Conservation (phyloP, 768 basidiomycete genomes). For the Amyloporia xantha region DNA sequence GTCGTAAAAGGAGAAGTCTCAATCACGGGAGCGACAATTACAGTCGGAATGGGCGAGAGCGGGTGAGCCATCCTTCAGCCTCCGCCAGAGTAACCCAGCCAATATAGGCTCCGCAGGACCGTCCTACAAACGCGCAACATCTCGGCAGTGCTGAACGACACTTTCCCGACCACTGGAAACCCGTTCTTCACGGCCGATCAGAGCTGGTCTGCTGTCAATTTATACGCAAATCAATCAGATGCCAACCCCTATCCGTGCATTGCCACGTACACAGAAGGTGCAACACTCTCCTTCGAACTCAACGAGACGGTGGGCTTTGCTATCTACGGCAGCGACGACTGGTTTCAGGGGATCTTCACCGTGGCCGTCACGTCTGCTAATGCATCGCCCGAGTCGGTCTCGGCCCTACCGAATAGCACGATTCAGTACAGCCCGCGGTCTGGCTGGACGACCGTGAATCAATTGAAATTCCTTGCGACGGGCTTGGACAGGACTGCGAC, state of each 20-base stretch:
- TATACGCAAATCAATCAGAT: background rate
- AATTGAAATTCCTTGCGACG: background rate
- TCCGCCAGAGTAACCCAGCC: background rate
- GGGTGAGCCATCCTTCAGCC: background rate
- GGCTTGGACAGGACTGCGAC: background rate
- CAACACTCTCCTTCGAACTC: background rate
- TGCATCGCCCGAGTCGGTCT: background rate
- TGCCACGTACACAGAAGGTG: background rate
- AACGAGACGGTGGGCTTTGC: background rate
- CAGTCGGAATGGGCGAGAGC: background rate
- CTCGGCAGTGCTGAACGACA: background rate
- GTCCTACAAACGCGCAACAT: background rate
- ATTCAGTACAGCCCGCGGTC: background rate
- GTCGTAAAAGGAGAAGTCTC: background rate
- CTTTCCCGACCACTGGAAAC: background rate
- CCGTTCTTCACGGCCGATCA: background rate
- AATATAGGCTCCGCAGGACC: background rate
- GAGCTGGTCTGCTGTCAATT: background rate
- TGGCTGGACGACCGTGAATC: background rate
- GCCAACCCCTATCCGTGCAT: background rate
- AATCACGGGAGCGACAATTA: background rate
- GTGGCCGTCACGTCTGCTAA: background rate
- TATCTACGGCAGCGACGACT: background rate
- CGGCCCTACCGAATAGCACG: background rate
- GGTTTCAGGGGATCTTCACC: background rate